Base-by-base conservation (phyloP, 148 eudicot genomes). In the Arbutus unedo region DNA sequence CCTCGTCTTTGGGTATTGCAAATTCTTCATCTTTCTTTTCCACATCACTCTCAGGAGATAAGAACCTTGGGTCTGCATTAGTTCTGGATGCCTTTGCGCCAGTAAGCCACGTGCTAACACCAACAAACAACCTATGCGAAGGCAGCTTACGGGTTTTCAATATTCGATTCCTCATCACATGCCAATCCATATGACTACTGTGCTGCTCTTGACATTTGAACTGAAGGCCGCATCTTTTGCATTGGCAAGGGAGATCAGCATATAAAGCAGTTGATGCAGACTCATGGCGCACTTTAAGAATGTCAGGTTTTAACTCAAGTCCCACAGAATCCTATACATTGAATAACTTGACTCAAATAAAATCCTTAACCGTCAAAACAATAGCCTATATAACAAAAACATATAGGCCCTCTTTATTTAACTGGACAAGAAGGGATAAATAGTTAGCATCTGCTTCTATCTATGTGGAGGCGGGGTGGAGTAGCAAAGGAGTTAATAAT, bases 171-270 rank as follows among this genome's bases (percentile, higher is more conserved):
- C 90, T 96, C 11, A 92, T 91, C 54, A 96, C 99, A 80, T 96
- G 99, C 99, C 99, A 96, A 86, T 96, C 99, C 99, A 96, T 96
- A 87, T 96, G 99, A 84, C 88, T 94, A 78, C 99, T 89, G 81
- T 96, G 99, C 83, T 93, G 97, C 72, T 94, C 99, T 88, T 96
- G 98, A 86, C 85, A 79, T 86, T 88, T 92, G 82, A 96, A 96
- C 48, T 98, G 91, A 81, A 91, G 97, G 15, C 98, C 99, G 84
- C 99, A 96, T 56, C 96, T 89, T 43, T 84, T 94, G 85, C 99
- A 96, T 81, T 94, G 99, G 80, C 99, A 90, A 2, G 98, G 98
- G 76, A 96, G 90, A 87, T 93, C 95, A 70, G 88, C 88, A 83
- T 94, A 96, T 71, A 96, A 73, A 83, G 96, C 88, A 82, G 83